These are phyloP conservation scores for Mikania micrantha DNA, from an alignment of 129 eudicot genomes.

Conservation along the genomic window DNA sequence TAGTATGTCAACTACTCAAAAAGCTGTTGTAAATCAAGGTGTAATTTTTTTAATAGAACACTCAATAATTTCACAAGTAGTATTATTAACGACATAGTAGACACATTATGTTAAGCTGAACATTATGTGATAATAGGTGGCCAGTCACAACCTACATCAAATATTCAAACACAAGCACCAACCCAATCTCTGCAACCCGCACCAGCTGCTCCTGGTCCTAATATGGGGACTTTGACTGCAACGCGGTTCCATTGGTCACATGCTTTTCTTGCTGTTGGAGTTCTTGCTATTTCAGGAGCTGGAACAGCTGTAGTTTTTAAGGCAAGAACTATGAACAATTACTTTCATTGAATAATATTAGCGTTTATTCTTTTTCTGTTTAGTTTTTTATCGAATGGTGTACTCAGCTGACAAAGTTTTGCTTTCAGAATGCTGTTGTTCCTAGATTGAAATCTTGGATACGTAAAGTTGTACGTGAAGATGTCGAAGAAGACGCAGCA, in stretches of 20 bases:
- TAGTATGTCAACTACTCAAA: constrained; percentile 47
- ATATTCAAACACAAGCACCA: constrained; percentile 42
- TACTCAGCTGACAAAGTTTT: background rate
- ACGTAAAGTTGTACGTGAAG: constrained; percentile 66
- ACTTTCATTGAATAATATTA: background rate
- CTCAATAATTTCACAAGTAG: constrained; percentile 1
- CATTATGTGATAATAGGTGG: constrained; percentile 38
- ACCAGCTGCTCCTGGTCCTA: constrained; percentile 39
- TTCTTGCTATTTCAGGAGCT: constrained; percentile 84
- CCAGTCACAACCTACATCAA: constrained; percentile 45
- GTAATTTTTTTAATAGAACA: background rate
- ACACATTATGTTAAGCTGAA: background rate
- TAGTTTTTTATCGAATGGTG: background rate
- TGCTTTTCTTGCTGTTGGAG: constrained; percentile 74
- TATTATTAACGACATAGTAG: background rate
- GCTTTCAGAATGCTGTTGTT: constrained; percentile 53
- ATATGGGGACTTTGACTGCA: constrained; percentile 34
- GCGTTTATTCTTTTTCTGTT: background rate
- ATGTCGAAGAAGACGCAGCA: constrained; percentile 45
- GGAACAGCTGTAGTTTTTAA: constrained; percentile 79
- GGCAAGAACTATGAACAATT: constrained; percentile 30
- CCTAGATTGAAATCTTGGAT: constrained; percentile 96
- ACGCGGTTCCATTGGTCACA: constrained; percentile 76
- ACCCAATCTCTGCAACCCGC: constrained; percentile 56
- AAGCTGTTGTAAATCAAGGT: constrained; percentile 61